phyloP scores from a whole-genome alignment of 768 basidiomycete species.

The Serpula lacrymans region DNA sequence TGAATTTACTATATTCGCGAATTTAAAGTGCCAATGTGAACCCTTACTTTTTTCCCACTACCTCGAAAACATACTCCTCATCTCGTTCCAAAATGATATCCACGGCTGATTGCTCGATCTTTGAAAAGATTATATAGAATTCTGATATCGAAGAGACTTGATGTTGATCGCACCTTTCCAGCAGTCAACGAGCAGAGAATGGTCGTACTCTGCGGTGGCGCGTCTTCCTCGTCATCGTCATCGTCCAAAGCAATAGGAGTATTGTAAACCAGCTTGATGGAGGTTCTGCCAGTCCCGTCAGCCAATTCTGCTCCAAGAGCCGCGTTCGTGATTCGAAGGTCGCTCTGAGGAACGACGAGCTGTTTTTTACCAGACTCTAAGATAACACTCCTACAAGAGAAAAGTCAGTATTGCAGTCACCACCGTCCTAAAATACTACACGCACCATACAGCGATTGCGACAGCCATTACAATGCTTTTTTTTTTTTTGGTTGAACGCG shows the following conservation, averaged over 20 bases:
- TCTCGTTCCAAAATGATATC: constrained; percentile 70
- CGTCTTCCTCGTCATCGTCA: constrained; percentile 45
- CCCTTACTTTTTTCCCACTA: constrained; percentile 78
- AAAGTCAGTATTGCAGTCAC: too few relatives aligned
- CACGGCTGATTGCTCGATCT: constrained; percentile 77
- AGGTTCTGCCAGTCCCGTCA: constrained; percentile 57
- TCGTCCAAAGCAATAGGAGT: constrained; percentile 33
- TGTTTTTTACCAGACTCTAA: constrained; percentile 57
- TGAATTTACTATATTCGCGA: constrained; percentile 9
- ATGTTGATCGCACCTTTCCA: constrained; percentile 58
- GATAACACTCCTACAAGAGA: constrained; percentile 51
- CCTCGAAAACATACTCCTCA: constrained; percentile 63
- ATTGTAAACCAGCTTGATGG: constrained; percentile 64
- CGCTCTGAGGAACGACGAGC: constrained; percentile 56
- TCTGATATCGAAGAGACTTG: not conserved
- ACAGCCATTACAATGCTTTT: constrained; percentile 44
- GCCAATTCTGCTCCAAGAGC: constrained; percentile 72
- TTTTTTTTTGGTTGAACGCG: constrained; percentile 8
- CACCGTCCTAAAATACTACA: constrained; percentile 8
- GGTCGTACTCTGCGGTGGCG: constrained; percentile 44
- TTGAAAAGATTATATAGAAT: constrained; percentile 1
- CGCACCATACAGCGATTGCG: constrained; percentile 68
- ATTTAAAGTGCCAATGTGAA: not conserved
- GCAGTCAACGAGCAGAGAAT: constrained; percentile 79
- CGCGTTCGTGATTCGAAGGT: constrained; percentile 79